These are phyloP conservation scores for Pterocarpus santalinus DNA, from an alignment of 306 rosid genomes.

Conservation along the genomic window DNA sequence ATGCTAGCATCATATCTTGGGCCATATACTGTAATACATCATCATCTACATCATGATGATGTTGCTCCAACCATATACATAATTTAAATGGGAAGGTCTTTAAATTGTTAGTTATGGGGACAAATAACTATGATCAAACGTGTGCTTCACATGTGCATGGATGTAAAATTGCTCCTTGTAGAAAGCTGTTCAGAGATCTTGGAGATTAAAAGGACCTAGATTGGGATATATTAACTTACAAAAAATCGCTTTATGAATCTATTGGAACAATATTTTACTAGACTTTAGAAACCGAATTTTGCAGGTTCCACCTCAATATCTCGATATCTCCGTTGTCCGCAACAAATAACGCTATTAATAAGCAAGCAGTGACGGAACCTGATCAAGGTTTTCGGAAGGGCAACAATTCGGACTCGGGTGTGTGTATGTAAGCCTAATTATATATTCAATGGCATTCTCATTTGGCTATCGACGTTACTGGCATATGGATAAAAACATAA, in stretches of 20 bases:
- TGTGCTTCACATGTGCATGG: constrained; percentile 52
- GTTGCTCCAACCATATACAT: constrained; percentile 57
- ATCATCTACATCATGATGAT: constrained; percentile 66
- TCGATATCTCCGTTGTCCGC: neutral
- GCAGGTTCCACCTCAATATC: neutral
- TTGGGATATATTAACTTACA: constrained; percentile 6
- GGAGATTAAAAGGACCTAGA: constrained; percentile 23
- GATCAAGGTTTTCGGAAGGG: too few relatives aligned
- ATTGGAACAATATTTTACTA: neutral
- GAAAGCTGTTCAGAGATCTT: constrained; percentile 41
- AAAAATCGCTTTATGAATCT: constrained; percentile 20
- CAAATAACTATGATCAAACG: constrained; percentile 59
- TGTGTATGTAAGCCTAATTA: too few relatives aligned
- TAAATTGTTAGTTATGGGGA: constrained; percentile 55
- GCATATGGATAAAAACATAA: too few relatives aligned
- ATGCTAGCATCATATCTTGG: constrained; percentile 61
- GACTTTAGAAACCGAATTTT: neutral
- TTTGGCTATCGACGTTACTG: too few relatives aligned
- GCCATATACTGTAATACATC: constrained; percentile 52
- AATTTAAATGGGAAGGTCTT: constrained; percentile 47
- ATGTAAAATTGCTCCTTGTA: constrained; percentile 13
- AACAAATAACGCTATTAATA: neutral
- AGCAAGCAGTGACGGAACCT: too few relatives aligned
- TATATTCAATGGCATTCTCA: too few relatives aligned
- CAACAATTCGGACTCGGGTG: too few relatives aligned